Base-by-base conservation (phyloP, 495 filamentous ascomycete genomes). In the Podospora tetraspora region DNA sequence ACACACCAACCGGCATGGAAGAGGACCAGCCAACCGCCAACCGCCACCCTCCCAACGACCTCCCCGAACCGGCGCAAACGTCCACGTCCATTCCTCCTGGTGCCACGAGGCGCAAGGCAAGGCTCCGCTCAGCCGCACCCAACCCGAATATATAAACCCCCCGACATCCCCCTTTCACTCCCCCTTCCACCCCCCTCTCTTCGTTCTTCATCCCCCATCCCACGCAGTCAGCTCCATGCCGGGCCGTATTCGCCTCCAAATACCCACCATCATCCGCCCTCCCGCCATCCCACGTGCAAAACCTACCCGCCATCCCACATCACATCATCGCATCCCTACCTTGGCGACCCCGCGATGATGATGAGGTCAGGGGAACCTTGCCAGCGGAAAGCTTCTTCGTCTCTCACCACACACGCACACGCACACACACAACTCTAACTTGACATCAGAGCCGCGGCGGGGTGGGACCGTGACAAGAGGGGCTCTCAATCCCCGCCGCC, bases 271-370 rank as follows among this genome's bases (percentile, higher is more conserved):
- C 43, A n/a, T n/a, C 43, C 43, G 11, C 29, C 29, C 8, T 10
- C 29, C 29, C 29, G 34, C 13, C 19, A 8, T 52, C 16, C 43
- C 43, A 52, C 43, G 34, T 43, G 34, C 13, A 19, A 13, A 16
- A 37, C 34, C 11, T 4, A 43, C 32, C 32, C 32, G 32, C 32
- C 13, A 52, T n/a, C 6, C 43, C 43, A 19, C 43, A 52, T n/a
- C 37, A 32, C 30, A 32, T 32, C 30, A 32, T 12, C 8, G 8
- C 30, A 43, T 43, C n/a, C n/a, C n/a, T 1, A 1, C 30, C 62
- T 64, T 64, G 30, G 32, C 62, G 30, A 10, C 62, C 32, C 62
- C 21, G 22, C 32, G 23, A 64, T 32, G 37, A 64, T 23, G 37
- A 12, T 1, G 23, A 19, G n/a, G 60, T 23, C 60, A 62, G 60